Conservation (phyloP, 2,329 filamentous ascomycete genomes). For the Aspergillus quadricinctus region DNA sequence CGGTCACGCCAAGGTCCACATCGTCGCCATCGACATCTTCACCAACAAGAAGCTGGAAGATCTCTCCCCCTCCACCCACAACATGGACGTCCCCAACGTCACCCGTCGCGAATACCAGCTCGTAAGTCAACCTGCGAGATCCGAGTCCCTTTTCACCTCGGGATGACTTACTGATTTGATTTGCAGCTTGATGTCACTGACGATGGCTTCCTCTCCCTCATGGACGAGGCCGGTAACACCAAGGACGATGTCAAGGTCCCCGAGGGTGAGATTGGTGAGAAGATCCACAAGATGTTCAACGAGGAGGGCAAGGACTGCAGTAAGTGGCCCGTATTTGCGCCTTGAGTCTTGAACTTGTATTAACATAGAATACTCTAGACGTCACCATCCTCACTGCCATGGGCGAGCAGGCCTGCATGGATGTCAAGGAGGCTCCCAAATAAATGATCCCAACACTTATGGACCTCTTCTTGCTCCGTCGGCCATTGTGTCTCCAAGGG, state of each 20-base stretch:
- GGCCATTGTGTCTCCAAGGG: slow-evolving; percentile 27
- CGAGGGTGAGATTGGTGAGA: slow-evolving; percentile 81
- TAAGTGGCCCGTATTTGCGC: slow-evolving; percentile 51
- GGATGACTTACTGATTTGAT: slow-evolving; percentile 1
- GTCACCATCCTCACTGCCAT: slow-evolving; percentile 92
- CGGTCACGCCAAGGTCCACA: slow-evolving; percentile 99
- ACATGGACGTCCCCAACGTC: slow-evolving; percentile 87
- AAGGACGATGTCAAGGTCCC: slow-evolving; percentile 96
- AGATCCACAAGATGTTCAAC: slow-evolving; percentile 75
- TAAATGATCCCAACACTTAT: slow-evolving; percentile 18
- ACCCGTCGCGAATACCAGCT: slow-evolving; percentile 86
- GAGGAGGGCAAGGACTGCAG: slow-evolving; percentile 88
- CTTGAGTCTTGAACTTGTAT: too few species aligned
- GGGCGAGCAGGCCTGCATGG: slow-evolving; percentile 89
- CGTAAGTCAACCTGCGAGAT: slow-evolving; percentile 55
- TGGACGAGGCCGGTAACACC: slow-evolving; percentile 76
- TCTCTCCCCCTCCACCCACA: slow-evolving; percentile 92
- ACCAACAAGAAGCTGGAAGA: slow-evolving; percentile 99
- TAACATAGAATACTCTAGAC: slow-evolving; percentile 49
- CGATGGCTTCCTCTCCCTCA: slow-evolving; percentile 91
- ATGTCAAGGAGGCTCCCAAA: slow-evolving; percentile 82
- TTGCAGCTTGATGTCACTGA: slow-evolving; percentile 85
- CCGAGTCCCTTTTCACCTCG: background rate
- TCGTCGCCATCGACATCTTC: slow-evolving; percentile 98
- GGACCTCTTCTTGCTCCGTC: slow-evolving; percentile 25